Percentiles rank a stretch among this genome's conserved stretches.
These are phyloP conservation scores for Populus tremula DNA, from an alignment of 345 rosid species.

Conservation along the genomic window DNA sequence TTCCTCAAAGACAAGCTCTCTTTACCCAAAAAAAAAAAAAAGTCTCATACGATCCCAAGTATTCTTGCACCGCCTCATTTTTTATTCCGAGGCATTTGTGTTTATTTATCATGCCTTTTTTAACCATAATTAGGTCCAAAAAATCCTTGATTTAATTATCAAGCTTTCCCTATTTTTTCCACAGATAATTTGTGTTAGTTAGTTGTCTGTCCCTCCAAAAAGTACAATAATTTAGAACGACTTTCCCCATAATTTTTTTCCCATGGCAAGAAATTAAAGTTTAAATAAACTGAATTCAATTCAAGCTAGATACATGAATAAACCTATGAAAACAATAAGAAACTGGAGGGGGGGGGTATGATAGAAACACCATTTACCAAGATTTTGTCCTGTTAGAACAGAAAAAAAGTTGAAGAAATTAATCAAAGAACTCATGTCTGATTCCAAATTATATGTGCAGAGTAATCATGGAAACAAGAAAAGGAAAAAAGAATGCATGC, in stretches of 20 bases:
- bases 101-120: neutral
- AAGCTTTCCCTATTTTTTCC: neutral
- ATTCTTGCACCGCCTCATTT: neutral
- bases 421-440: neutral
- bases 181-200: neutral
- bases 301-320: neutral
- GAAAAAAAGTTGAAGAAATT: neutral
- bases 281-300: neutral
- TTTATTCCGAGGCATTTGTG: neutral
- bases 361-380: neutral
- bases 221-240: neutral
- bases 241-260: neutral
- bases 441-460: neutral
- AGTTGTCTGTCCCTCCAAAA: conserved; percentile 4
- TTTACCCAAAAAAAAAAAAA: too few relatives aligned
- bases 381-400: neutral
- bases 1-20: neutral
- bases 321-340: neutral
- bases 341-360: neutral
- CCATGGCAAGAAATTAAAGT: neutral
- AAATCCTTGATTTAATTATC: conserved; percentile 8
- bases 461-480: neutral
- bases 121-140: neutral
- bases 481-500: neutral
- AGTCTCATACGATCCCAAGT: neutral